A percentile compares a stretch with the other conserved stretches of the same genome.
Evolutionary conservation across 176 grass and related monocot species (phyloP).

Genomic region (Saccharum spontaneum): DNA sequence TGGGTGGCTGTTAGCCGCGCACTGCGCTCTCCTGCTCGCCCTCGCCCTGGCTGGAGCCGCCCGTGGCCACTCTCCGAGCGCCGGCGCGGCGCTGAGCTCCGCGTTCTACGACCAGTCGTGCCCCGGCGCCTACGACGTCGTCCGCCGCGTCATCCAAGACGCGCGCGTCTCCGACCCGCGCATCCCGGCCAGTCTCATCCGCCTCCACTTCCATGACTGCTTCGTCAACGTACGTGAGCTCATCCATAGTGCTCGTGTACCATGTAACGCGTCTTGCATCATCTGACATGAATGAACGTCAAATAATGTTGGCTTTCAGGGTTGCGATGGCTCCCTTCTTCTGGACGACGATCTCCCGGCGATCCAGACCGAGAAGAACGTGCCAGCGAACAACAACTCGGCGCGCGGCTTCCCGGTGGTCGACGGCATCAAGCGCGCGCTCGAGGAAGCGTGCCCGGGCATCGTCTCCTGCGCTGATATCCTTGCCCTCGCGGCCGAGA

Average conservation of each 20-base stretch:
- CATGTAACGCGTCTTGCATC: neutral
- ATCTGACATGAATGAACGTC: neutral
- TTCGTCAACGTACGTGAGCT: conserved; percentile 33
- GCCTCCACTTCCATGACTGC: conserved; percentile 29
- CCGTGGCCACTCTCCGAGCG: neutral
- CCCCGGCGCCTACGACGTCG: neutral
- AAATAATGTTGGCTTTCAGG: neutral
- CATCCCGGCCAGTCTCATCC: conserved; percentile 32
- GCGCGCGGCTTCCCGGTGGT: conserved; percentile 30
- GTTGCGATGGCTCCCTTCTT: conserved; percentile 24
- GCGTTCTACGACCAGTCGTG: conserved; percentile 22
- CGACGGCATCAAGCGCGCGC: conserved; percentile 35
- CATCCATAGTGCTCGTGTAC: neutral
- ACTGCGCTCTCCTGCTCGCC: neutral
- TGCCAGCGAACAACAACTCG: conserved; percentile 18
- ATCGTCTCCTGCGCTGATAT: conserved; percentile 43
- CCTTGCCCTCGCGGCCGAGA: conserved; percentile 24
- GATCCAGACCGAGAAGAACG: conserved; percentile 29
- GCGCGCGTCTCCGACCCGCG: conserved; percentile 25
- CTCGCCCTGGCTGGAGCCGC: neutral
- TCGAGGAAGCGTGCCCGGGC: conserved; percentile 11
- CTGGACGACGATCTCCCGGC: conserved; percentile 19
- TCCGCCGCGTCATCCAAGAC: conserved; percentile 30
- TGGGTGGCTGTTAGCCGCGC: neutral
- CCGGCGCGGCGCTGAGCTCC: conserved; percentile 2